Evolutionary conservation across 2,329 filamentous ascomycete genomes (phyloP).

Genomic region (Fusarium phyllophilum): DNA sequence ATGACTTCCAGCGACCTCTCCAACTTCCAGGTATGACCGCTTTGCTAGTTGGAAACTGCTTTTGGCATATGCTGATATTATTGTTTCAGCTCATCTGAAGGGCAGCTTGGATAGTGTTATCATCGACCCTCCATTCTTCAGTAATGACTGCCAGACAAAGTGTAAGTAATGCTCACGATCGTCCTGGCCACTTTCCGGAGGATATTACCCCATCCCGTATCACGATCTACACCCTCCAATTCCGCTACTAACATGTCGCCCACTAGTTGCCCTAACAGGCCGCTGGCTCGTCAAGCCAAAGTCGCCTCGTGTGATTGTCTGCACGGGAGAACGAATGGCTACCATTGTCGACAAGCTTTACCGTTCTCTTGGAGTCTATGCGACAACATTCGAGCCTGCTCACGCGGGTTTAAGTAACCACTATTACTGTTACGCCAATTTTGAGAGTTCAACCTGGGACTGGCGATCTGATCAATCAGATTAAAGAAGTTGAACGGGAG

Average conservation of each 20-base stretch:
- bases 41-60: not conserved
- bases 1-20: slow-evolving; percentile 77
- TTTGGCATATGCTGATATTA: not conserved
- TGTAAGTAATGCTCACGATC: slow-evolving; percentile 53
- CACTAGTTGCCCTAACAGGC: slow-evolving; percentile 75
- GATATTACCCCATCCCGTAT: not conserved
- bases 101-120: slow-evolving; percentile 75
- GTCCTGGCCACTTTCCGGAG: not conserved
- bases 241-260: slow-evolving; percentile 26
- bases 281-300: slow-evolving; percentile 72
- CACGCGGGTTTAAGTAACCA: slow-evolving; percentile 84
- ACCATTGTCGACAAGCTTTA: slow-evolving; percentile 74
- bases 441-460: slow-evolving; percentile 68
- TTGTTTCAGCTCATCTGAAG: slow-evolving; percentile 62
- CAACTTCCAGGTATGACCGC: slow-evolving; percentile 65
- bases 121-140: slow-evolving; percentile 82
- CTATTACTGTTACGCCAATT: slow-evolving; percentile 83
- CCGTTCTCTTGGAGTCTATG: slow-evolving; percentile 66
- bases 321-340: slow-evolving; percentile 83
- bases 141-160: slow-evolving; percentile 83
- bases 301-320: slow-evolving; percentile 66
- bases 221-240: not conserved
- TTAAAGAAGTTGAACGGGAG: not conserved
- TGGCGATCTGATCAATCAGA: slow-evolving; percentile 46
- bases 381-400: slow-evolving; percentile 74